Base-by-base conservation (phyloP, 768 basidiomycete species). In the Nidula microcarpa region DNA sequence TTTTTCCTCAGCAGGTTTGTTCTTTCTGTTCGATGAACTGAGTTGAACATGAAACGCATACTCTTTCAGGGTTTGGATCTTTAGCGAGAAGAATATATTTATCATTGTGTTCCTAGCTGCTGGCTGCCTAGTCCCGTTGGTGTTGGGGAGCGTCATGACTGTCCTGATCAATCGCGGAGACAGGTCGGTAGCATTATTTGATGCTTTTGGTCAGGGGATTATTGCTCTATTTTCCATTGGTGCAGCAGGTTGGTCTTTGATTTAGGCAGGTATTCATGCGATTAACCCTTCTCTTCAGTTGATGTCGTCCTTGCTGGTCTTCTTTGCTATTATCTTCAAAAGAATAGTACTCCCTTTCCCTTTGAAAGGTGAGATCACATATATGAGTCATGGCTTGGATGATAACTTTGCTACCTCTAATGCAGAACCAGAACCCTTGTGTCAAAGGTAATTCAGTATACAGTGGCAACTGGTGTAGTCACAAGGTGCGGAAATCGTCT, bases 1-100 rank as follows among this genome's bases (percentile, higher is more conserved):
- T 59, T 57, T 33, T 62, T 60, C 30, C 47, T 62, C 9, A 36
- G 44, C 16, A 49, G 61, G 59, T 58, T 14, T 17, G 55, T 50
- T 5, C 16, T 30, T 30, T 30, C 23, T 30, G 23, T 2, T 30
- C 23, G 23, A 30, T 30, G 23, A 30, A 30, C 23, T 30, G 11
- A 41, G 16, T 41, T 41, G 39, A 41, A 41, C 39, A 47, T 35
- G 17, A 16, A 18, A 46, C 44, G 47, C 33, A 47, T 43, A 14
- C 11, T 43, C 35, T 17, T 4, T 50, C 44, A 60, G 59, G 30
- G 53, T 60, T 4, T 60, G 56, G 59, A 33, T 43, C 10, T 53
- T 60, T 39, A 60, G 56, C 48, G n/a, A 55, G 30, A 35, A 43
- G 18, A 57, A 55, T 23, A 1, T 14, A 35, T 34, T 35, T 10